Conservation (phyloP, 176 grass and related monocot species). For the Triticum dicoccoides region DNA sequence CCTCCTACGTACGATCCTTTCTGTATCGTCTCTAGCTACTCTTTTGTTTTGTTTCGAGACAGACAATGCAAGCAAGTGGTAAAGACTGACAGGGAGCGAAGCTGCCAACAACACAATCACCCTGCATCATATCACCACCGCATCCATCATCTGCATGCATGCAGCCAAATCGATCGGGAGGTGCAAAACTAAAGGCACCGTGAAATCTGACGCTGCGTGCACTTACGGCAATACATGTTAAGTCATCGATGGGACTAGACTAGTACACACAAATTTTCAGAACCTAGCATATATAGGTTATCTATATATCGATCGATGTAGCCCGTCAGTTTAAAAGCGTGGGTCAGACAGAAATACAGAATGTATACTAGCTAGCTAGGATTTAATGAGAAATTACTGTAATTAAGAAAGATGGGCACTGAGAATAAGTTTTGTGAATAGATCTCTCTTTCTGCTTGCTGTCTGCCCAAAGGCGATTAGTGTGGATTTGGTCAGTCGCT, state of each 20-base stretch:
- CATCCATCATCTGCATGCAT: not conserved
- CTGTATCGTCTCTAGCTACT: not conserved
- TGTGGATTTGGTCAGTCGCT: not conserved
- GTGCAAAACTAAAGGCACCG: not conserved
- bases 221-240: not conserved
- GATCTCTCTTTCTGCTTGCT: not conserved
- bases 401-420: not conserved
- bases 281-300: not conserved
- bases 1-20: too few species aligned
- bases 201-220: not conserved
- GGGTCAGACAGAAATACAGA: not conserved
- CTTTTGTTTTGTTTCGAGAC: not conserved
- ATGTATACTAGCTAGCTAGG: not conserved
- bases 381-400: not conserved
- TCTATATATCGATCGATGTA: not conserved
- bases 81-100: not conserved
- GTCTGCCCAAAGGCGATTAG: slow-evolving; percentile 2
- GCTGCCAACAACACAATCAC: not conserved
- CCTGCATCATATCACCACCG: not conserved
- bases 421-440: not conserved
- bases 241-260: not conserved
- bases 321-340: slow-evolving; percentile 18
- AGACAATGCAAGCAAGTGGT: not conserved
- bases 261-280: not conserved
- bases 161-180: not conserved